Percentiles rank a stretch among this genome's conserved stretches.
Evolutionary conservation across 1,284 basidiomycete genomes (phyloP).

Genomic region (Fomitiporia mediterranea): DNA sequence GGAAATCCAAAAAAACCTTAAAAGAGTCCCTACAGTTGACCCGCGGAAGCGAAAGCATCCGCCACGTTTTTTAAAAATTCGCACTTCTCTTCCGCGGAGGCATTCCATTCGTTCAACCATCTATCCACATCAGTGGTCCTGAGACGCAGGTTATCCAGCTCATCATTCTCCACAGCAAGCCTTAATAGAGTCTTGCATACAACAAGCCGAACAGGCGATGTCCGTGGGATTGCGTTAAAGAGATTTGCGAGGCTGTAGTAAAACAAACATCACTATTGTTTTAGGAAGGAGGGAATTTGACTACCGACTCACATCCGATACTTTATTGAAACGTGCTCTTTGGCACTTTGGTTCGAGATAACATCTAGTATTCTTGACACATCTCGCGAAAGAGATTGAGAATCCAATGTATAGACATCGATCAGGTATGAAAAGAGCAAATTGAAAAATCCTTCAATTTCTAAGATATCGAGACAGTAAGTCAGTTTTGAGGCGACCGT

Average conservation of each 20-base stretch:
- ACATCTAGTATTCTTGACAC: constrained; percentile 47
- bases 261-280: constrained; percentile 7
- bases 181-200: constrained; percentile 69
- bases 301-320: constrained; percentile 60
- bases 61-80: constrained; percentile 67
- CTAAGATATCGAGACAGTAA: constrained; percentile 34
- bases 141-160: constrained; percentile 66
- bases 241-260: constrained; percentile 74
- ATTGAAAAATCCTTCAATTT: constrained; percentile 86
- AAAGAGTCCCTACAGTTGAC: constrained; percentile 45
- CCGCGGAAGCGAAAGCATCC: constrained; percentile 54
- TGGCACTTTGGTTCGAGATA: constrained; percentile 43
- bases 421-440: constrained; percentile 69
- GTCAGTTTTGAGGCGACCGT: background rate
- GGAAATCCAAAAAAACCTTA: background rate
- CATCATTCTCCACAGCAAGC: constrained; percentile 60
- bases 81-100: constrained; percentile 63
- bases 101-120: constrained; percentile 76
- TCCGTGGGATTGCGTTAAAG: constrained; percentile 77
- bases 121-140: constrained; percentile 59
- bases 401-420: constrained; percentile 48
- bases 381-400: constrained; percentile 48
- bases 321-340: constrained; percentile 51
- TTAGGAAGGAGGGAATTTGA: constrained; percentile 10
- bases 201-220: constrained; percentile 60